A percentile compares a stretch with the other conserved stretches of the same genome.
These are phyloP conservation scores for Domatiomyces globalis DNA, from an alignment of 2,329 filamentous ascomycete genomes.

Conservation along the genomic window DNA sequence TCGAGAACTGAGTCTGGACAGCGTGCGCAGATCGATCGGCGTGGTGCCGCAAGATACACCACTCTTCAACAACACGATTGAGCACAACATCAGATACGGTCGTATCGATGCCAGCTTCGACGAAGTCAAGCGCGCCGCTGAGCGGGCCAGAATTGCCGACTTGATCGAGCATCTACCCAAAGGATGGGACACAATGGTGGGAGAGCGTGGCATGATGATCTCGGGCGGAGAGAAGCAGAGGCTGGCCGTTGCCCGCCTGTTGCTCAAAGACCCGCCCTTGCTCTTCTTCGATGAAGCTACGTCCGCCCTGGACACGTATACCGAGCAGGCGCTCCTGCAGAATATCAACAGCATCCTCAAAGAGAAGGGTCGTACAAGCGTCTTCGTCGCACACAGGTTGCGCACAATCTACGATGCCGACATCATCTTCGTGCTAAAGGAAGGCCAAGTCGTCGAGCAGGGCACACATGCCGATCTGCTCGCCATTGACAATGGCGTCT, in stretches of 20 bases:
- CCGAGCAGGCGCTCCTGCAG: constrained; percentile 72
- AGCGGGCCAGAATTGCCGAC: constrained; percentile 70
- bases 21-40: constrained; percentile 70
- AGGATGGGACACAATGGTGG: constrained; percentile 74
- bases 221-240: constrained; percentile 85
- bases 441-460: constrained; percentile 72
- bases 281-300: constrained; percentile 84
- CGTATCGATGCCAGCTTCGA: constrained; percentile 61
- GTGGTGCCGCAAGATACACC: constrained; percentile 96
- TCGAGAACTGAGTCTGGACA: constrained; percentile 66
- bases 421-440: constrained; percentile 77
- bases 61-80: constrained; percentile 90
- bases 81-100: constrained; percentile 91
- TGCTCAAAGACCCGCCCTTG: constrained; percentile 72
- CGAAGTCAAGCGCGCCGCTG: constrained; percentile 61
- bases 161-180: constrained; percentile 66
- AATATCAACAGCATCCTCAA: constrained; percentile 88
- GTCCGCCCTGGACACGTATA: constrained; percentile 72
- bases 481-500: constrained; percentile 57
- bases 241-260: constrained; percentile 70
- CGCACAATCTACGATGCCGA: constrained; percentile 90
- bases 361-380: constrained; percentile 77
- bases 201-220: constrained; percentile 70
- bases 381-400: constrained; percentile 86
- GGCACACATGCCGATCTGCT: constrained; percentile 79